A percentile compares a stretch with the other conserved stretches of the same genome.
Conservation (phyloP, 305 asterid genomes). For the Rubia peregrina region DNA sequence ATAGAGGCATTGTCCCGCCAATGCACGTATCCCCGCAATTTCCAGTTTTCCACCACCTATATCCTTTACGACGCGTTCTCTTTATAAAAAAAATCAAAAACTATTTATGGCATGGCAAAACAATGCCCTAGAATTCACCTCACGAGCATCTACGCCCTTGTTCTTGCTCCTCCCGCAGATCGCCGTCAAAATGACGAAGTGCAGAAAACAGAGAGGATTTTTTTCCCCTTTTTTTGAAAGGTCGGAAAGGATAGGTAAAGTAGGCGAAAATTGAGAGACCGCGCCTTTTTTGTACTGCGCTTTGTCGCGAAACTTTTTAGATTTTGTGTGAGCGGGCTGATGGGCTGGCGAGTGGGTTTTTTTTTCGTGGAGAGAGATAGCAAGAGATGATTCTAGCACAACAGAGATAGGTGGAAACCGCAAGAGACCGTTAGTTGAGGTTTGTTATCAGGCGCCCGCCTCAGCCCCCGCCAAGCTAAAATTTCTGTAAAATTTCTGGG, state of each 20-base stretch:
- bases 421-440: conserved; percentile 14
- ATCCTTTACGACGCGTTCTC: background rate
- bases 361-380: background rate
- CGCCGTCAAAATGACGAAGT: conserved; percentile 30
- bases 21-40: conserved; percentile 3
- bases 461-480: no score
- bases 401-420: background rate
- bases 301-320: background rate
- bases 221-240: background rate
- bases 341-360: background rate
- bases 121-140: conserved; percentile 17
- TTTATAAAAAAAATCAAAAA: background rate
- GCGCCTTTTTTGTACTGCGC: conserved; percentile 43
- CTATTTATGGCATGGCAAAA: conserved; percentile 28
- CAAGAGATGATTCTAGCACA: background rate
- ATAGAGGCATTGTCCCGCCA: conserved; percentile 29
- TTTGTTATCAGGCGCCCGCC: no score
- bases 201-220: conserved; percentile 14
- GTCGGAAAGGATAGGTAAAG: conserved; percentile 12
- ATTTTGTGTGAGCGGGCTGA: background rate
- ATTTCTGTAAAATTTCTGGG: no score
- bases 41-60: background rate
- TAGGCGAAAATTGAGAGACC: conserved; percentile 27
- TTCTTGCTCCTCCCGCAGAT: conserved; percentile 26
- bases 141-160: background rate